Percentiles rank a stretch among this genome's conserved stretches.
phyloP scores from a whole-genome alignment of 2,329 filamentous ascomycete genomes.

The Ophioceras dolichostomum region DNA sequence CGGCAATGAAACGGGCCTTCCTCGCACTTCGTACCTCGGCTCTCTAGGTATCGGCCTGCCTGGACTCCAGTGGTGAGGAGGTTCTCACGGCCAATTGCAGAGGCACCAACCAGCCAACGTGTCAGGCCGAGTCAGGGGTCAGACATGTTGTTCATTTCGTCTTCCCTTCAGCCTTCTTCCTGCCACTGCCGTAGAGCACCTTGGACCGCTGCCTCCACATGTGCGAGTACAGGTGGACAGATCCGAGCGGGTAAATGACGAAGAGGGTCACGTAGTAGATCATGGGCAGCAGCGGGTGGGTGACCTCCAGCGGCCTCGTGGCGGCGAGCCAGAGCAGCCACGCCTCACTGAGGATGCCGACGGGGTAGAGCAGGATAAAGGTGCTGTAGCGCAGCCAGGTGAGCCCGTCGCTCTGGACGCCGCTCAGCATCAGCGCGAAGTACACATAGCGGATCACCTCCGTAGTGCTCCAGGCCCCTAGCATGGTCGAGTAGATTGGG shows the following conservation, averaged over 20 bases:
- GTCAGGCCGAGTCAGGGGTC: too few relatives aligned
- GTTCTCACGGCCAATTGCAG: neutral
- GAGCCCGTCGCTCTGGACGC: conserved; percentile 41
- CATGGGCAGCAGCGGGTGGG: conserved; percentile 35
- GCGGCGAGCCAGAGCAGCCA: conserved; percentile 59
- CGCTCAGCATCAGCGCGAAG: conserved; percentile 64
- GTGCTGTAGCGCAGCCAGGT: conserved; percentile 84
- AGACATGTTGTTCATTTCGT: conserved; percentile 16
- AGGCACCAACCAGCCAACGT: too few relatives aligned
- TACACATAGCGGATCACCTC: conserved; percentile 91
- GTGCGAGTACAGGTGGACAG: conserved; percentile 81
- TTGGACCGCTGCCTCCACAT: conserved; percentile 88
- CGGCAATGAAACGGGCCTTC: too few relatives aligned
- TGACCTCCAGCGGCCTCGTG: conserved; percentile 45
- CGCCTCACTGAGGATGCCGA: conserved; percentile 84
- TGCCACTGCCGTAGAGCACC: conserved; percentile 57
- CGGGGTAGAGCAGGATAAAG: conserved; percentile 84
- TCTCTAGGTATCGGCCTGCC: too few relatives aligned
- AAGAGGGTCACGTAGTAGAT: conserved; percentile 7
- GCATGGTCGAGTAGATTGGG: conserved; percentile 61
- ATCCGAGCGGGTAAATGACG: conserved; percentile 29
- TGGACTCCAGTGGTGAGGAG: neutral
- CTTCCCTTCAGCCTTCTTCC: conserved; percentile 30
- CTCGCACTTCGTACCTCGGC: too few relatives aligned
- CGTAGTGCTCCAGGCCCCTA: conserved; percentile 78